phyloP scores from a whole-genome alignment of 2,329 filamentous ascomycete species.

The Epichloe gansuensis region DNA sequence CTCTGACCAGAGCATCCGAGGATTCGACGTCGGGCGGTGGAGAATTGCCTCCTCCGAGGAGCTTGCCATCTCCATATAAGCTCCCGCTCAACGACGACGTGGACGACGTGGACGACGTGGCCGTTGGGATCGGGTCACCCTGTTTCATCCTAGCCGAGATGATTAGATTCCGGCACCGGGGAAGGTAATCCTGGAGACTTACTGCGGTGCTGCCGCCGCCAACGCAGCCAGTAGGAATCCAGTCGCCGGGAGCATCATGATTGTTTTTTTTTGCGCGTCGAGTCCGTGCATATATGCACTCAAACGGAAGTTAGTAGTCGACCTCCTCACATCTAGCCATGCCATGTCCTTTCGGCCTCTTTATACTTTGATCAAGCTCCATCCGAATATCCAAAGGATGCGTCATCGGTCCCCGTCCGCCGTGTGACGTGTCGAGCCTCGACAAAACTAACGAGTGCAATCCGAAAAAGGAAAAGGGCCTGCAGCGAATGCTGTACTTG shows the following conservation, averaged over 20 bases:
- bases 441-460: background rate
- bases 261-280: constrained; percentile 31
- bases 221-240: background rate
- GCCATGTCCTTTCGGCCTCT: background rate
- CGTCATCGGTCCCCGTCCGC: background rate
- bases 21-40: constrained; percentile 23
- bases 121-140: constrained; percentile 26
- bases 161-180: background rate
- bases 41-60: constrained; percentile 29
- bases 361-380: background rate
- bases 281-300: no score
- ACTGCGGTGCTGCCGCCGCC: constrained; percentile 1
- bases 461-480: background rate
- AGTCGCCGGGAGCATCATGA: constrained; percentile 16
- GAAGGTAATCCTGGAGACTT: background rate
- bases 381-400: background rate
- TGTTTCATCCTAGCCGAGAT: constrained; percentile 11
- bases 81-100: constrained; percentile 17
- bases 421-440: background rate
- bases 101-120: constrained; percentile 20
- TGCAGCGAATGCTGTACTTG: constrained; percentile 45
- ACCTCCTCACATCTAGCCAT: background rate
- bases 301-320: no score
- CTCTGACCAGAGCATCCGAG: constrained; percentile 24
- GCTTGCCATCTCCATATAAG: constrained; percentile 25